phyloP scores from a whole-genome alignment of 2,329 filamentous ascomycete species.

The Cadophora sp. region DNA sequence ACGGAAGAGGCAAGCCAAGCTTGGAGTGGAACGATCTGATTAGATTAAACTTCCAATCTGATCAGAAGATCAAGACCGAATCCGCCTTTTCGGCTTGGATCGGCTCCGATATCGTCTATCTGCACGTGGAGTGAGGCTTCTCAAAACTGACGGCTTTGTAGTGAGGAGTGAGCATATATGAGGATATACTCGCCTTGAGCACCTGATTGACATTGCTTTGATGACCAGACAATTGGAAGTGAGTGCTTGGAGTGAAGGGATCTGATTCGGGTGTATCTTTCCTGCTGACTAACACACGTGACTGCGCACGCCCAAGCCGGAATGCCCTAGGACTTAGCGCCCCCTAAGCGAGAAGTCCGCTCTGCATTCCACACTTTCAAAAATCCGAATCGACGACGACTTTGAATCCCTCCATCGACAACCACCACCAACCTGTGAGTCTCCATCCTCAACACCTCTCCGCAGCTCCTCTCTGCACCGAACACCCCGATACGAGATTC shows the following conservation, averaged over 20 bases:
- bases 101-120: slow-evolving; percentile 2
- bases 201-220: too few relatives aligned
- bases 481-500: not conserved
- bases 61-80: not conserved
- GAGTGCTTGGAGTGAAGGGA: too few relatives aligned
- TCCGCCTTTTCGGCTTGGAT: not conserved
- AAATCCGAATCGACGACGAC: slow-evolving; percentile 27
- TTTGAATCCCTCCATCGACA: slow-evolving; percentile 29
- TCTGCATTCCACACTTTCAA: slow-evolving; percentile 17
- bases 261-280: too few relatives aligned
- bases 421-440: slow-evolving; percentile 31
- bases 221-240: too few relatives aligned
- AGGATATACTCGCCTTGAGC: not conserved
- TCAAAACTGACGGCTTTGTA: too few relatives aligned
- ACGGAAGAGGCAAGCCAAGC: slow-evolving; percentile 10
- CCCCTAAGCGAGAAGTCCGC: slow-evolving; percentile 14
- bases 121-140: slow-evolving; percentile 10
- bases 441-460: slow-evolving; percentile 6
- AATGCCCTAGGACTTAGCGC: slow-evolving; percentile 25
- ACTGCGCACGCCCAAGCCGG: too few relatives aligned
- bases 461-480: not conserved
- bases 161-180: not conserved
- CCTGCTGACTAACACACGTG: slow-evolving; percentile 20
- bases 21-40: slow-evolving; percentile 9
- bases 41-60: not conserved